These are phyloP conservation scores for Colletotrichum tanaceti DNA, from an alignment of 2,329 filamentous ascomycete species.

Conservation along the genomic window DNA sequence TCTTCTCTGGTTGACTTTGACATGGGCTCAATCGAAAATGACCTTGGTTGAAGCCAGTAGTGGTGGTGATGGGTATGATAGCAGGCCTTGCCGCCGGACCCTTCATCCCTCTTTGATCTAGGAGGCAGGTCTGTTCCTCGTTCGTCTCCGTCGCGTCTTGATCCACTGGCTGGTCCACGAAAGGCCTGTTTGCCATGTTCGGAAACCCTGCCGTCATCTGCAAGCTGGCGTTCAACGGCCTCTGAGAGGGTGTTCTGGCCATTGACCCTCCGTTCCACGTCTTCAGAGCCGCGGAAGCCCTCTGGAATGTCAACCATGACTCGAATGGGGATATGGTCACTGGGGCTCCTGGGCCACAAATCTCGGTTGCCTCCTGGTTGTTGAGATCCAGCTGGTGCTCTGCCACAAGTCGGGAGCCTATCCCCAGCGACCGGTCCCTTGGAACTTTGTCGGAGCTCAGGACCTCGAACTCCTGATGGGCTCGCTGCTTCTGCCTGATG, in stretches of 20 bases:
- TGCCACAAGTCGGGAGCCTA: not conserved
- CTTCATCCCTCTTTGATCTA: constrained; percentile 2
- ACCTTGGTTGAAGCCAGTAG: constrained; percentile 63
- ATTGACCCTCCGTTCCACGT: constrained; percentile 25
- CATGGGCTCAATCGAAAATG: constrained; percentile 19
- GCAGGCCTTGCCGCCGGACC: constrained; percentile 52
- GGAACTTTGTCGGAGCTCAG: not conserved
- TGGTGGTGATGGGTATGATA: constrained; percentile 72
- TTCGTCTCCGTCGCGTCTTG: not conserved
- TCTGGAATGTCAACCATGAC: constrained; percentile 46
- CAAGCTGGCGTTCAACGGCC: constrained; percentile 1
- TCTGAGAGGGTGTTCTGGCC: constrained; percentile 14
- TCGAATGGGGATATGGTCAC: constrained; percentile 53
- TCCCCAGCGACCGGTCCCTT: not conserved
- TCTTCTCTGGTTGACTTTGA: constrained; percentile 1
- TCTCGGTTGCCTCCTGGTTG: not conserved
- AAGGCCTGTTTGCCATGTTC: not conserved
- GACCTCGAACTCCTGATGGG: not conserved
- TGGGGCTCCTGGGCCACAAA: constrained; percentile 46
- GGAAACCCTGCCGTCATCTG: not conserved
- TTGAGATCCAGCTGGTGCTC: not conserved
- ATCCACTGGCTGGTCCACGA: not conserved
- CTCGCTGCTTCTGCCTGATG: not conserved
- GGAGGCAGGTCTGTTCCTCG: not conserved
- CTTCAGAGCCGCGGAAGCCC: constrained; percentile 42